A percentile compares a stretch with the other conserved stretches of the same genome.
phyloP scores from a whole-genome alignment of 208 protist species.

The Trichomonas gallinae region DNA sequence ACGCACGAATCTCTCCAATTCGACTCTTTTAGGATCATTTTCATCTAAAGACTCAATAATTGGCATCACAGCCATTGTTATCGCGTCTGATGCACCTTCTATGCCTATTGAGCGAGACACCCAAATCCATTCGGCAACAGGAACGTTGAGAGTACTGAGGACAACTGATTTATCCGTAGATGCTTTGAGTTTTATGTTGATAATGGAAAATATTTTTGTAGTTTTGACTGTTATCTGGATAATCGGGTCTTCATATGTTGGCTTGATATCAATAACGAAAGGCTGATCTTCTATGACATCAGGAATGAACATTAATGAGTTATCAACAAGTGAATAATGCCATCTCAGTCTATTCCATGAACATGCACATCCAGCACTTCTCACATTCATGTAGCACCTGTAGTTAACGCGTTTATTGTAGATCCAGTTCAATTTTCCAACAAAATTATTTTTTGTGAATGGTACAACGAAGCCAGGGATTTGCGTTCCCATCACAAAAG shows the following conservation, averaged over 20 bases:
- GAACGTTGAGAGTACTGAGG: neutral
- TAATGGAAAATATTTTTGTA: neutral
- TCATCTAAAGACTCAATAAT: neutral
- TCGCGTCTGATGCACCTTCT: neutral
- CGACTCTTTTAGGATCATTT: neutral
- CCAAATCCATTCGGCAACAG: neutral
- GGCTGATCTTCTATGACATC: neutral
- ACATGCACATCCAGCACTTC: neutral
- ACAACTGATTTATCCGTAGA: neutral
- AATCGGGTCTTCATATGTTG: neutral
- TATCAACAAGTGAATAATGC: neutral
- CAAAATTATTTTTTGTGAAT: neutral
- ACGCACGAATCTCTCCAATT: neutral
- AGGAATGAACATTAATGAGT: neutral
- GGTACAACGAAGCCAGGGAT: neutral
- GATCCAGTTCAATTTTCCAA: neutral
- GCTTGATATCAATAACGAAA: neutral
- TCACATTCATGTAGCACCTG: neutral
- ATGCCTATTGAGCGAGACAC: neutral
- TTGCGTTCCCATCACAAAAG: neutral
- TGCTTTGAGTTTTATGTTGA: neutral
- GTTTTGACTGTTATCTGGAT: neutral
- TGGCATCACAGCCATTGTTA: neutral
- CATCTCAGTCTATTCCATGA: neutral
- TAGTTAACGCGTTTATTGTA: neutral